phyloP scores from a whole-genome alignment of 768 basidiomycete genomes.

The Strobilomyces confusus region DNA sequence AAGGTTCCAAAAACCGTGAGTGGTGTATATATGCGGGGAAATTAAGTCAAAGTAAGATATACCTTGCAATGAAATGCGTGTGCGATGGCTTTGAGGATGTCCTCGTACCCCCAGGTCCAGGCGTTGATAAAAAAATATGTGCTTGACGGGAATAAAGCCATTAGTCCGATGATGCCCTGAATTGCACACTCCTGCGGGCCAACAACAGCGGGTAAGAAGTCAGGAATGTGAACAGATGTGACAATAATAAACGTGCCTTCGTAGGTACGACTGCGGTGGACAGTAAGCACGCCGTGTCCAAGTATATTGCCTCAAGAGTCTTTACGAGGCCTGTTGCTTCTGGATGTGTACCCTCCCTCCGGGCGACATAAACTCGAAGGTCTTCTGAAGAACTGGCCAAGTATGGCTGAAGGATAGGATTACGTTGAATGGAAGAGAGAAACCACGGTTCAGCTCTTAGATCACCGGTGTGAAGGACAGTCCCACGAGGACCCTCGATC shows the following conservation, averaged over 20 bases:
- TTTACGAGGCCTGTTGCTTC: slow-evolving; percentile 33
- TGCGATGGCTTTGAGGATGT: slow-evolving; percentile 74
- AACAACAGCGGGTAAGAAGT: neutral
- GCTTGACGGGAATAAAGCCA: slow-evolving; percentile 58
- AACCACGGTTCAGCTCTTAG: slow-evolving; percentile 85
- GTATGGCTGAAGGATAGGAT: slow-evolving; percentile 72
- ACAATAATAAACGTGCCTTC: slow-evolving; percentile 41
- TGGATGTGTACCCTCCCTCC: slow-evolving; percentile 18
- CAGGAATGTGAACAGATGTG: too few species aligned
- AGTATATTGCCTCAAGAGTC: slow-evolving; percentile 71
- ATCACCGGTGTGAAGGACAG: slow-evolving; percentile 91
- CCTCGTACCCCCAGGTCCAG: slow-evolving; percentile 98
- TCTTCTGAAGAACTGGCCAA: slow-evolving; percentile 37
- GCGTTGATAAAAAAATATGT: slow-evolving; percentile 84
- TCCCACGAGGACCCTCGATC: slow-evolving; percentile 63
- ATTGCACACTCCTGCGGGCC: slow-evolving; percentile 57
- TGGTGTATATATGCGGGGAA: slow-evolving; percentile 4
- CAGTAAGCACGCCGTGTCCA: slow-evolving; percentile 75
- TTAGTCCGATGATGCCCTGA: slow-evolving; percentile 61
- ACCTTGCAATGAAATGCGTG: slow-evolving; percentile 63
- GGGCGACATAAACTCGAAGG: slow-evolving; percentile 24
- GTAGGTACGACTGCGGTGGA: slow-evolving; percentile 48
- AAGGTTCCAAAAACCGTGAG: slow-evolving; percentile 3
- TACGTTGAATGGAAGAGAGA: slow-evolving; percentile 59
- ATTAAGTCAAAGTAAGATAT: neutral